Conservation (phyloP, 306 rosid genomes). For the cucumber (Cucumis sativus) region Cucumber_9930_V3 NC_026660.2:15853501-15854000, state of each 20-base stretch:
- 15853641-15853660: background rate
- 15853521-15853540: background rate
- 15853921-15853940: background rate
- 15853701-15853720: slow-evolving; percentile 4
- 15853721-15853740: slow-evolving; percentile 27
- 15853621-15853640: background rate
- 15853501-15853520: background rate
- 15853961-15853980: background rate
- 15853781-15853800: background rate
- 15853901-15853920: background rate
- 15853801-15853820: slow-evolving; percentile 16
- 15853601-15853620: background rate
- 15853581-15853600: background rate
- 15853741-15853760: slow-evolving; percentile 34
- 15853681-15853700: background rate
- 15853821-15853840: slow-evolving; percentile 14
- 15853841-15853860: background rate
- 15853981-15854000: background rate
- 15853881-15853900: background rate
- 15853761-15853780: background rate
- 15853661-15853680: background rate
- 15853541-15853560: background rate
- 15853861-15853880: background rate
- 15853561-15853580: background rate
- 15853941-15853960: background rate